These are phyloP conservation scores for Poronia punctata DNA, from an alignment of 495 filamentous ascomycete genomes.

Conservation along the genomic window DNA sequence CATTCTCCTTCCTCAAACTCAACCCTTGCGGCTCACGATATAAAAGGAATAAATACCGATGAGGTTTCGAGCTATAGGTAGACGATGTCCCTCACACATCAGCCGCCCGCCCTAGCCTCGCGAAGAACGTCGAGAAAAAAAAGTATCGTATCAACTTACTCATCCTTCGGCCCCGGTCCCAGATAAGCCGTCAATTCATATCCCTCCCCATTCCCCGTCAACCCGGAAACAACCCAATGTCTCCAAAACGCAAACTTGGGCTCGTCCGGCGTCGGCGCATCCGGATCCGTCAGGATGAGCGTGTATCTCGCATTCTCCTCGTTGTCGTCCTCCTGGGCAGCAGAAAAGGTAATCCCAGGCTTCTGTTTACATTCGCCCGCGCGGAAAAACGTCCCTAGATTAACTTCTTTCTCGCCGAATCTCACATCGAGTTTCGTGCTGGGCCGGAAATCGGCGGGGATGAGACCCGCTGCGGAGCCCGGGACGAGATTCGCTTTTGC, in stretches of 20 bases:
- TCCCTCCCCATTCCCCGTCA: slow-evolving; percentile 1
- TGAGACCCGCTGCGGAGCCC: slow-evolving; percentile 15
- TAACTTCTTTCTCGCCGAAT: slow-evolving; percentile 12
- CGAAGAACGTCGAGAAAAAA: background rate
- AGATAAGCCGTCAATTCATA: slow-evolving; percentile 20
- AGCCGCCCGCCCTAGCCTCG: too few relatives aligned
- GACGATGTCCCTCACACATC: too few relatives aligned
- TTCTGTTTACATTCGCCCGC: slow-evolving; percentile 14
- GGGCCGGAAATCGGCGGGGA: slow-evolving; percentile 17
- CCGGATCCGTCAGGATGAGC: slow-evolving; percentile 20
- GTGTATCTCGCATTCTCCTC: slow-evolving; percentile 10
- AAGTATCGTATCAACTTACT: slow-evolving; percentile 8
- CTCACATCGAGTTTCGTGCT: slow-evolving; percentile 13
- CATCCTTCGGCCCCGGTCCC: slow-evolving; percentile 23
- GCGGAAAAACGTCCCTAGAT: slow-evolving; percentile 19
- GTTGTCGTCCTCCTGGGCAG: slow-evolving; percentile 4
- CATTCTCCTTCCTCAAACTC: slow-evolving; percentile 11
- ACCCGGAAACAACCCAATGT: slow-evolving; percentile 19
- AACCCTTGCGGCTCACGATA: slow-evolving; percentile 16
- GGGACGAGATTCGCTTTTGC: slow-evolving; percentile 15
- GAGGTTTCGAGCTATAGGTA: slow-evolving; percentile 23
- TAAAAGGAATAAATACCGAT: slow-evolving; percentile 23
- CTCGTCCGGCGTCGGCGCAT: slow-evolving; percentile 25
- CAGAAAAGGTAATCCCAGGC: slow-evolving; percentile 14
- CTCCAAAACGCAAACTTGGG: slow-evolving; percentile 26